Evolutionary conservation across 2,329 filamentous ascomycete species (phyloP), one percentile per base, ranked within the genome.

Genomic region (Trichophyton rubrum): DNA sequence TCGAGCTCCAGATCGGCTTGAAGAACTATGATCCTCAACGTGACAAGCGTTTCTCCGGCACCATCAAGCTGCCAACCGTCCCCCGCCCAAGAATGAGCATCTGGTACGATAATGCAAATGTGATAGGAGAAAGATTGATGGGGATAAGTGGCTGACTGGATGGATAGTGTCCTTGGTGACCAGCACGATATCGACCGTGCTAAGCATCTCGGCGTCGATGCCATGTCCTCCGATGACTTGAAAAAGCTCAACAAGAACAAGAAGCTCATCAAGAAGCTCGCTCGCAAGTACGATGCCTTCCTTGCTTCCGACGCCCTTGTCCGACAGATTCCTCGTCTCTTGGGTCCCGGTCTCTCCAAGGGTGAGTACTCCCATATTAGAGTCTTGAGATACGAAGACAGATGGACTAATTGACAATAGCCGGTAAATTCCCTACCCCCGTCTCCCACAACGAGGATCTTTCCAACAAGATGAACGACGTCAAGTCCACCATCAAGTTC

Each of bases 231-330:
- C 69, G 93, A 99, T 74, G 93, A 99, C 80, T 82, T 99, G 82
- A 99, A 99, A 89, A 99, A 99, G 88, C 90, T 99, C 71, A 99
- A 99, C 88, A 99, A 99, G 90, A 99, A 99, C 90, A 97, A 99
- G 89, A 99, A 99, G 88, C 87, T 97, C 75, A 96, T 99, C 87
- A 99, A 99, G 90, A 99, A 99, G 88, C 89, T 99, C 69, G 93
- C 93, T 67, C 90, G 91, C 86, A 99, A 99, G 85, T 97, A 99
- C 87, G 93, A 99, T 80, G 93, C 93, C 72, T 99, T 99, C 82
- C 81, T 99, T 77, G 88, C 93, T 77, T 97, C 92, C 77, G 93
- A 99, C 76, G 82, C 88, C 74, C 82, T 99, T 75, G 96, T 99
- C 87, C 96, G 96, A 88, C 91, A 96, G 85, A 97, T 99, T 73